Base-by-base conservation (phyloP, 257 asterid species). In the Coffea canephora region DNA sequence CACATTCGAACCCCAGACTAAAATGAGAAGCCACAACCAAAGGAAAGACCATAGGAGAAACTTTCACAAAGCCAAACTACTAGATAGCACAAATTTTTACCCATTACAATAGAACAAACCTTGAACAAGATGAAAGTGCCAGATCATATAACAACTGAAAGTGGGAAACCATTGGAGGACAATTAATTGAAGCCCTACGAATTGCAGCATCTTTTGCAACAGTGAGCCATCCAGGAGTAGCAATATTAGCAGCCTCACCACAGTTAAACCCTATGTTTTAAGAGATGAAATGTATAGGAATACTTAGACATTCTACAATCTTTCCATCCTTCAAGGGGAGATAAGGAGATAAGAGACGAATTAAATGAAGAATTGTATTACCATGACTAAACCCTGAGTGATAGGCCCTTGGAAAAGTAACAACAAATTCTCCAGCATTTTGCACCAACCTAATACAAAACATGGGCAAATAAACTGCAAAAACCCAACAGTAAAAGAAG, bases 381-480 rank as follows among this genome's bases (percentile, higher is more conserved):
- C 99, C 99, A 69, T 94, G 99, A 89, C 99, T 96, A 86, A 96
- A 96, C 74, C 99, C 99, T 23, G 99, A 94, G 93, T 96, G 99
- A 85, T 96, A 96, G 82, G 99, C 99, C 85, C 98, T 89, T 79
- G 99, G 99, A 84, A 96, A 96, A 69, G 99, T 96, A 87, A 96
- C 97, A 66, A 96, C 99, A 88, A 94, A 94, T 75, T 96, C 99
- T 83, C 99, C 99, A 57, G 98, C 94, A 89, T 96, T 92, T 84
- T 96, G 99, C 82, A 96, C 96, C 91, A 96, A 83, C 97, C 99
- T 96, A 82, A 81, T 69, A 78, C 65, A 84, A 85, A 79, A 69
- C 31, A 78, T 43, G 69, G 73, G 73, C 18, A 76, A 59, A 75
- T 79, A 71, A 79, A 82, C 72, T 79, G 48, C 64, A 54, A 50